Base-by-base conservation (phyloP, 2,329 filamentous ascomycete species). In the Cercospora sojina region DNA sequence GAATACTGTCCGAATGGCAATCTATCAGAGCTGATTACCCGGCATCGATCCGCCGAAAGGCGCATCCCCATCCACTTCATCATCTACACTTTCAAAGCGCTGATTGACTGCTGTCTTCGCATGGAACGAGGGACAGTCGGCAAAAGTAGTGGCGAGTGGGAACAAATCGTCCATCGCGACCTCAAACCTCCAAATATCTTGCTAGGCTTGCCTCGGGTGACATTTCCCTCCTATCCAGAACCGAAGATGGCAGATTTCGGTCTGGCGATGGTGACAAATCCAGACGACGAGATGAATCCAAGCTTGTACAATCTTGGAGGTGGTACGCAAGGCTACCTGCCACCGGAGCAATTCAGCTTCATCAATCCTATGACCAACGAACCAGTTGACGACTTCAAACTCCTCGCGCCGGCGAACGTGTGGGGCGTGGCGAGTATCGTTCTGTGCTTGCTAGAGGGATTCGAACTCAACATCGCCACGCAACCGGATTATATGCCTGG, bases 101-200 rank as follows among this genome's bases (percentile, higher is more conserved):
- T 69, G 16, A 60, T 65, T 3, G 63, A 67, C 31, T 61, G 49
- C 20, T 59, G 55, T 29, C 20, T 67, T 31, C 31, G 53, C 8
- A 62, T 69, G 66, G 23, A 67, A 43, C 60, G 63, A 3, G 65
- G 65, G 5, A 32, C 31, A 9, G 12, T 58, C 2, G 55, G 18
- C 13, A 18, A 35, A n/a, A 16, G 9, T 16, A 3, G 9, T 12
- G 27, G 20, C 1, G 31, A 51, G 2, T 63, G 63, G 60, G 49
- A 62, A 13, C 49, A 69, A 55, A 65, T 71, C 16, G 61, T 73
- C 2, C 72, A 74, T 47, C 59, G 69, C 2, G 71, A 74, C 51
- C 65, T 71, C 32, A 73, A 72, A 55, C 64, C 63, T 5, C 59
- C 43, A 3, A 74, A 72, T 35, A 59, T 73, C n/a, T 72, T 72